These are phyloP conservation scores for Fusarium sp. DNA, from an alignment of 2,329 filamentous ascomycete species.

Conservation along the genomic window DNA sequence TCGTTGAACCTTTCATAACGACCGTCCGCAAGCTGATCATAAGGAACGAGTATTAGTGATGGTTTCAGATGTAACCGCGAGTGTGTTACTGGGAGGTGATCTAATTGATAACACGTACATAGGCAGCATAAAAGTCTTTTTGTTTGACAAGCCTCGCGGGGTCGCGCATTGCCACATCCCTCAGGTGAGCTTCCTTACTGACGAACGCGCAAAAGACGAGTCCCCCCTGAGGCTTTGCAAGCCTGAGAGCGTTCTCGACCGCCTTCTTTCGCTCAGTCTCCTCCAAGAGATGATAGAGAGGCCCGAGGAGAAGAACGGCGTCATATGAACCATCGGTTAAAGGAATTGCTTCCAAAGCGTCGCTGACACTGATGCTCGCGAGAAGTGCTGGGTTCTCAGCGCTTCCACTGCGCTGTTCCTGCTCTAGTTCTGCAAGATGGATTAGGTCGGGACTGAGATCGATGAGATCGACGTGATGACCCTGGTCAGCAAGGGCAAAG, in stretches of 20 bases:
- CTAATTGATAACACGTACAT: neutral
- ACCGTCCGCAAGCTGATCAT: neutral
- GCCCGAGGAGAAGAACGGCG: neutral
- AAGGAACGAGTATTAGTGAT: neutral
- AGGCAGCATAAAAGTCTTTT: neutral
- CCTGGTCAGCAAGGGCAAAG: neutral
- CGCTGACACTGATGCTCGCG: neutral
- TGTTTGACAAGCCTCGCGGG: neutral
- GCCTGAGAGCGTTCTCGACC: neutral
- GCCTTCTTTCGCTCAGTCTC: neutral
- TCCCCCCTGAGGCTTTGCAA: neutral
- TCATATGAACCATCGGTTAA: neutral
- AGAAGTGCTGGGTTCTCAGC: neutral
- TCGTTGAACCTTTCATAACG: neutral
- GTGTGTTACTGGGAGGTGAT: neutral
- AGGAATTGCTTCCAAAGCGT: neutral
- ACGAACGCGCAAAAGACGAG: neutral
- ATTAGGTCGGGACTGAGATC: neutral
- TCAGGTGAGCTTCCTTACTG: neutral
- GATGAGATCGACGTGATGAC: neutral
- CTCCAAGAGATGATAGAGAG: neutral
- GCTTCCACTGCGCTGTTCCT: neutral
- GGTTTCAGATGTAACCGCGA: neutral
- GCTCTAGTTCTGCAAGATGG: neutral
- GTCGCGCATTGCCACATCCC: neutral